These are phyloP conservation scores for Ceratobasidium theobromae DNA, from an alignment of 1,284 basidiomycete species.

Conservation along the genomic window DNA sequence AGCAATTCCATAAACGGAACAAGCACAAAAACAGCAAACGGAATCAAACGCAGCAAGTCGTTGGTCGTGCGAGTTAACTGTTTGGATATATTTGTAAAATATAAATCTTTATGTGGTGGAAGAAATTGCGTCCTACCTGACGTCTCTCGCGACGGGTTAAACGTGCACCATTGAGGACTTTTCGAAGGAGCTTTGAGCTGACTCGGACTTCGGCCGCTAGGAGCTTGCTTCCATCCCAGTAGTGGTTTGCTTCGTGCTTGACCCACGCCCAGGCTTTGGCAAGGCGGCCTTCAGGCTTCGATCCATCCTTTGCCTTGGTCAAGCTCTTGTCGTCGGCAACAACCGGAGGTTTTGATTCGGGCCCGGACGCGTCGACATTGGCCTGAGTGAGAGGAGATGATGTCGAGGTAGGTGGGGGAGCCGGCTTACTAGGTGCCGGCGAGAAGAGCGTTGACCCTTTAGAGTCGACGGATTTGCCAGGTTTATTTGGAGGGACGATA, in stretches of 20 bases:
- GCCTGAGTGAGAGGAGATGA: background rate
- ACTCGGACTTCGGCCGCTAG: slow-evolving; percentile 94
- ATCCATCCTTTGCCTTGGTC: slow-evolving; percentile 28
- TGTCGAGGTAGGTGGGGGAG: background rate
- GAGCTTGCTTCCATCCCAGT: slow-evolving; percentile 96
- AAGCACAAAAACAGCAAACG: slow-evolving; percentile 92
- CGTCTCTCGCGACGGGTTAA: slow-evolving; percentile 91
- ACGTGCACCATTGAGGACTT: slow-evolving; percentile 87
- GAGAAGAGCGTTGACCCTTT: slow-evolving; percentile 22
- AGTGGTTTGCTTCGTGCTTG: slow-evolving; percentile 95
- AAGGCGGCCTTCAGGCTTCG: slow-evolving; percentile 53
- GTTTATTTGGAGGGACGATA: background rate
- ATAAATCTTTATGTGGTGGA: background rate
- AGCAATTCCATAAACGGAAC: slow-evolving; percentile 99
- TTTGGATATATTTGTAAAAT: background rate
- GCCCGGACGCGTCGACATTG: background rate
- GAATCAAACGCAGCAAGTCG: slow-evolving; percentile 89
- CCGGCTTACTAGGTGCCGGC: slow-evolving; percentile 3
- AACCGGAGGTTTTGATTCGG: slow-evolving; percentile 9
- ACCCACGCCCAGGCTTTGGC: slow-evolving; percentile 83
- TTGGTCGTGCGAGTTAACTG: slow-evolving; percentile 91
- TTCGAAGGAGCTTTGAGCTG: slow-evolving; percentile 84
- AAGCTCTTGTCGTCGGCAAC: slow-evolving; percentile 30
- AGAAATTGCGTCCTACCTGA: slow-evolving; percentile 51
- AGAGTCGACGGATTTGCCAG: background rate